phyloP scores from a whole-genome alignment of 176 grass and related monocot genomes.

The Oryza glumipatula region DNA sequence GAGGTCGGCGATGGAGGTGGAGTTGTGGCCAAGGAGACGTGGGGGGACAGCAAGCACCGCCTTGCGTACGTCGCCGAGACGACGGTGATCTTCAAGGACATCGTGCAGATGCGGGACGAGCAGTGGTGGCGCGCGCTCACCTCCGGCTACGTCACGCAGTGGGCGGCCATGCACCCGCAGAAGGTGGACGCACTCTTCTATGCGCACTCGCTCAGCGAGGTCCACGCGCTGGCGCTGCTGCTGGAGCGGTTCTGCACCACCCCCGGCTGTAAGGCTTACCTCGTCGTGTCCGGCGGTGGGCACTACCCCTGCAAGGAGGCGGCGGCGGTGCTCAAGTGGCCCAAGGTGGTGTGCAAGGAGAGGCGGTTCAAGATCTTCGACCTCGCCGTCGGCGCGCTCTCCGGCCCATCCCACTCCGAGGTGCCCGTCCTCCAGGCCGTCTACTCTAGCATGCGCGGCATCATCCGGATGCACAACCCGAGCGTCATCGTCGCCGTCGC shows the following conservation, averaged over 20 bases:
- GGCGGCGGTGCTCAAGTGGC: conserved; percentile 74
- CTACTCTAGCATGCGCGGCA: conserved; percentile 84
- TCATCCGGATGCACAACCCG: conserved; percentile 81
- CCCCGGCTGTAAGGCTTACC: conserved; percentile 60
- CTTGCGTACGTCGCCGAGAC: conserved; percentile 89
- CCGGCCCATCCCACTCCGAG: conserved; percentile 68
- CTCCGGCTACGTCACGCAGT: conserved; percentile 89
- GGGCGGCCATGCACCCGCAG: conserved; percentile 95
- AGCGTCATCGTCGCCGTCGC: conserved; percentile 66
- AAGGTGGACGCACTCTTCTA: conserved; percentile 95
- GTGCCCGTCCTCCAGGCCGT: conserved; percentile 77
- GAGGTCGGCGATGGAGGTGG: too few relatives aligned
- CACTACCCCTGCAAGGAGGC: conserved; percentile 83
- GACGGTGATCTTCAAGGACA: conserved; percentile 94
- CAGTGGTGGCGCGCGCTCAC: conserved; percentile 97
- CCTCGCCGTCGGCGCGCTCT: conserved; percentile 69
- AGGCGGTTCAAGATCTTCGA: conserved; percentile 95
- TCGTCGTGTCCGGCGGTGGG: conserved; percentile 71
- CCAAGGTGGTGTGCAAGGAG: conserved; percentile 91
- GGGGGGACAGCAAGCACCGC: conserved; percentile 94
- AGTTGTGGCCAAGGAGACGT: conserved; percentile 62
- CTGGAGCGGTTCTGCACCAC: conserved; percentile 77
- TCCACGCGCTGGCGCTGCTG: conserved; percentile 69
- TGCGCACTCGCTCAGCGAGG: conserved; percentile 77
- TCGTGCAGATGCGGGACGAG: conserved; percentile 86